Evolutionary conservation across 2,329 filamentous ascomycete species (phyloP).

Genomic region (Ophiocordyceps camponoti-leonardi): DNA sequence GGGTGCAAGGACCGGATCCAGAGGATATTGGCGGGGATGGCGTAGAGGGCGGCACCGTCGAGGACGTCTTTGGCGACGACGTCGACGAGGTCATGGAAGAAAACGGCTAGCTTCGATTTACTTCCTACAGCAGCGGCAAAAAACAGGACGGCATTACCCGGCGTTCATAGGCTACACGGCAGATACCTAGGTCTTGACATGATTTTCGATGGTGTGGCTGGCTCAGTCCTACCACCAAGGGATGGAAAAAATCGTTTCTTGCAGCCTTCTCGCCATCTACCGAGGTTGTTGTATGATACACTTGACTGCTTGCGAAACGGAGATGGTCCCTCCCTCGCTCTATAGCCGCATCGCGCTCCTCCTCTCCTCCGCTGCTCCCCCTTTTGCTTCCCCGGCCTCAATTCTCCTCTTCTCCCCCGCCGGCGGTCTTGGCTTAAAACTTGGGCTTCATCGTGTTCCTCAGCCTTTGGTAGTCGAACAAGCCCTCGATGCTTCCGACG

Average conservation of each 20-base stretch:
- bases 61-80: constrained; percentile 37
- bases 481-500: constrained; percentile 80
- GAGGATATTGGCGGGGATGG: constrained; percentile 28
- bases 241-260: background rate
- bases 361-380: constrained; percentile 35
- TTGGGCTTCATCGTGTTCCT: constrained; percentile 81
- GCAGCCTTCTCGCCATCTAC: background rate
- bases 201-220: background rate
- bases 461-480: constrained; percentile 62
- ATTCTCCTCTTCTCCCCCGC: constrained; percentile 8
- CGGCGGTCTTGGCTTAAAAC: constrained; percentile 23
- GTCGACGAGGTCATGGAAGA: constrained; percentile 41
- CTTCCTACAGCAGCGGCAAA: background rate
- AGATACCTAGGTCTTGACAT: background rate
- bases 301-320: constrained; percentile 24
- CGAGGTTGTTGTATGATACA: constrained; percentile 29
- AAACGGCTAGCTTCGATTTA: constrained; percentile 4
- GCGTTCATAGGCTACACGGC: background rate
- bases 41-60: constrained; percentile 31
- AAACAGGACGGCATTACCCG: background rate
- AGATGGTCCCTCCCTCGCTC: constrained; percentile 13
- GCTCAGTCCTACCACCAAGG: background rate
- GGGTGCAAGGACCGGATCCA: constrained; percentile 21
- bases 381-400: constrained; percentile 14
- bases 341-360: constrained; percentile 15